These are phyloP conservation scores for Blumeriella jaapii DNA, from an alignment of 2,329 filamentous ascomycete species.

Conservation along the genomic window DNA sequence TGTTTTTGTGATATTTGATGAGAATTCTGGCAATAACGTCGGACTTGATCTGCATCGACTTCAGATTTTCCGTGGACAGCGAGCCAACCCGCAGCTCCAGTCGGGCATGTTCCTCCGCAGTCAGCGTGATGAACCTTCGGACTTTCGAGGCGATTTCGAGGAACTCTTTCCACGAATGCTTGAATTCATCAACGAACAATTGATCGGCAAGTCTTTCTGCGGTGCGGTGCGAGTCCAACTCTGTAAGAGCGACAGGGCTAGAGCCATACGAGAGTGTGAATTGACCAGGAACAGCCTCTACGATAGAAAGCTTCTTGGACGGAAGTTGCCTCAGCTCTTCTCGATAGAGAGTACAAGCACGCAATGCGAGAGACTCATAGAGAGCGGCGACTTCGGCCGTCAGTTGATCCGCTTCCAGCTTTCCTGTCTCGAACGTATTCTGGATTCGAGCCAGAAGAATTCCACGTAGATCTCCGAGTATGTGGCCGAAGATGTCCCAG, in stretches of 20 bases:
- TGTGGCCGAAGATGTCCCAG: neutral
- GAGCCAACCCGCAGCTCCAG: neutral
- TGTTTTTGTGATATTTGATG: neutral
- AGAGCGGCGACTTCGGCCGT: neutral
- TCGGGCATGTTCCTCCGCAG: neutral
- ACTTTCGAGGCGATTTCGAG: neutral
- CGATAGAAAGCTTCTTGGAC: neutral
- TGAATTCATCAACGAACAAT: neutral
- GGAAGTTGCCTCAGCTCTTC: neutral
- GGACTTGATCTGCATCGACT: neutral
- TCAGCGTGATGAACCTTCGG: neutral
- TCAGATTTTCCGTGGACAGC: neutral
- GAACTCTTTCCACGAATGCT: neutral
- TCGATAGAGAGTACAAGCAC: neutral
- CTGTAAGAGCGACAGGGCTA: neutral
- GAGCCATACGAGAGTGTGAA: neutral
- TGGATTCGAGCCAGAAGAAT: neutral
- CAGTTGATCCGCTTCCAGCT: neutral
- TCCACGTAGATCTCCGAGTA: neutral
- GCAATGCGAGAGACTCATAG: neutral
- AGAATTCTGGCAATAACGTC: neutral
- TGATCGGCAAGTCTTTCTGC: neutral
- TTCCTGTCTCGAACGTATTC: neutral
- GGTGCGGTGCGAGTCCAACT: neutral
- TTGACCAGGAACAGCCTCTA: neutral